phyloP scores from a whole-genome alignment of 1,284 basidiomycete genomes.

The Phenoliferia sp. region DNA sequence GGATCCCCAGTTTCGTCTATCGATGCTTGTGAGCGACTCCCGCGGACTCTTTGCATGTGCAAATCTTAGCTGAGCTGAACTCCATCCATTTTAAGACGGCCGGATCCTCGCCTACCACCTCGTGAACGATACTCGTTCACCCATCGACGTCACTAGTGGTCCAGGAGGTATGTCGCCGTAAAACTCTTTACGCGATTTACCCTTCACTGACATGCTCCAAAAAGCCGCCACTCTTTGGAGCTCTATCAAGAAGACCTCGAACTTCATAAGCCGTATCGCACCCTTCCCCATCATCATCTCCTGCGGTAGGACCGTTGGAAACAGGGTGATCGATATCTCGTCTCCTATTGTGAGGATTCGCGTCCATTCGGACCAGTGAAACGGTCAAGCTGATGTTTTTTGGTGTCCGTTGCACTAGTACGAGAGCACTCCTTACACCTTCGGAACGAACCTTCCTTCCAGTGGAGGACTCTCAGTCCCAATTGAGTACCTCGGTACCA shows the following conservation, averaged over 20 bases:
- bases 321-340: not conserved
- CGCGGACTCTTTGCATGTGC: not conserved
- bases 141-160: not conserved
- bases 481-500: not conserved
- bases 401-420: not conserved
- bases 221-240: not conserved
- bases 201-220: no score
- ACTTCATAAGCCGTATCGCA: not conserved
- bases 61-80: not conserved
- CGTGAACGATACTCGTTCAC: not conserved
- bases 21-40: not conserved
- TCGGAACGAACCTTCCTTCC: not conserved
- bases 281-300: not conserved
- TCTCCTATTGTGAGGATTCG: not conserved
- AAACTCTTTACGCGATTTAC: no score
- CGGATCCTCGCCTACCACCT: not conserved
- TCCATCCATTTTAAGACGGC: not conserved
- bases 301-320: not conserved
- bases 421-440: not conserved
- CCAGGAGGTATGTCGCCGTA: no score
- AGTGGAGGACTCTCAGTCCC: not conserved
- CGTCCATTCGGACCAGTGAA: no score
- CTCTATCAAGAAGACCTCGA: not conserved
- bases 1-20: not conserved
- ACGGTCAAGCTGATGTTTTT: no score